Conservation (phyloP, 2,329 filamentous ascomycete species). For the Torrubiella hemipterigena region DNA sequence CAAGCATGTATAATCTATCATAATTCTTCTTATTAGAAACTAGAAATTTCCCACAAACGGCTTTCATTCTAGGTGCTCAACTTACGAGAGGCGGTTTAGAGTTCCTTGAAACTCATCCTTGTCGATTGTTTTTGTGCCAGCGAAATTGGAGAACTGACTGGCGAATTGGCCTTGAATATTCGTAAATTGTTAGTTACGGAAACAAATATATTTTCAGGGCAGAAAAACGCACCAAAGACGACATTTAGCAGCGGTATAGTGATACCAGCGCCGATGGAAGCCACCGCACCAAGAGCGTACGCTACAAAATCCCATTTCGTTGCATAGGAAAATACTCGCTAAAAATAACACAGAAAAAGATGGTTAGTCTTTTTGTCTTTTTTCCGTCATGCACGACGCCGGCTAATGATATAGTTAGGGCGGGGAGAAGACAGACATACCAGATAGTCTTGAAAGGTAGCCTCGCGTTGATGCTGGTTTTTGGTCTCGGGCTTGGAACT, state of each 20-base stretch:
- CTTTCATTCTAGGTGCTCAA: neutral
- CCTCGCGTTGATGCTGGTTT: too few relatives aligned
- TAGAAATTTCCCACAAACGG: neutral
- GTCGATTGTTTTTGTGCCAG: conserved; percentile 8
- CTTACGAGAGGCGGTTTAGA: conserved; percentile 34
- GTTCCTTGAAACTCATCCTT: conserved; percentile 24
- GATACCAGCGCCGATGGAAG: conserved; percentile 20
- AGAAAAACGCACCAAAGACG: conserved; percentile 15
- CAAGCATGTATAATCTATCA: conserved; percentile 52
- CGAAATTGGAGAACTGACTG: conserved; percentile 14
- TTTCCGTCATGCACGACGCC: too few relatives aligned
- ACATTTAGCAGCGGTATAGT: conserved; percentile 24
- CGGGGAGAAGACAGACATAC: neutral
- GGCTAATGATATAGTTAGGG: conserved; percentile 4
- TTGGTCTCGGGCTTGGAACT: too few relatives aligned
- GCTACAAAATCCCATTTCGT: conserved; percentile 17
- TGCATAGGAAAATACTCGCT: conserved; percentile 17
- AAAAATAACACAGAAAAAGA: neutral
- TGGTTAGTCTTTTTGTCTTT: too few relatives aligned
- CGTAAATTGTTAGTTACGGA: conserved; percentile 3
- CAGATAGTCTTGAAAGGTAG: neutral
- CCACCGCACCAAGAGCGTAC: conserved; percentile 15
- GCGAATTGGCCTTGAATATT: conserved; percentile 18
- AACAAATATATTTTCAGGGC: neutral
- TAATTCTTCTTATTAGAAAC: conserved; percentile 5